Percentiles rank a stretch among this genome's conserved stretches.
Evolutionary conservation across 371 early-diverging fungal species (phyloP).

Genomic region (Lichtheimia ornata): DNA sequence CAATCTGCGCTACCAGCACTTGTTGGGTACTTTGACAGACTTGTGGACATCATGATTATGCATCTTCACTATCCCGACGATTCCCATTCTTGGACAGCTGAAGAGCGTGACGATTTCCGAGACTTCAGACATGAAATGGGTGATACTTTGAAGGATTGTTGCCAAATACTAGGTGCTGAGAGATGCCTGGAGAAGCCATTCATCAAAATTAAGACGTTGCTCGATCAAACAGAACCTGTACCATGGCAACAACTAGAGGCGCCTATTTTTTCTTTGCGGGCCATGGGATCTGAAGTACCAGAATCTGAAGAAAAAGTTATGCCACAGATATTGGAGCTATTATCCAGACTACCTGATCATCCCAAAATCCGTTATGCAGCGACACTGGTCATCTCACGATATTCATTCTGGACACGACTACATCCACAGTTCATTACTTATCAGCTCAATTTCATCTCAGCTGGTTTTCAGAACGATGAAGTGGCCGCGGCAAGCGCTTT

Average conservation of each 20-base stretch:
- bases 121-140: conserved; percentile 96
- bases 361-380: conserved; percentile 94
- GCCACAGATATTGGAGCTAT: conserved; percentile 86
- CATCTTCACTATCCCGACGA: conserved; percentile 85
- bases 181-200: conserved; percentile 76
- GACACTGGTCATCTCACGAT: conserved; percentile 93
- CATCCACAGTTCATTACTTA: conserved; percentile 89
- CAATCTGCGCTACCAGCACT: conserved; percentile 52
- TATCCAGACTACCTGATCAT: conserved; percentile 84
- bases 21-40: conserved; percentile 61
- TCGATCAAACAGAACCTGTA: conserved; percentile 29
- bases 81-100: conserved; percentile 69
- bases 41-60: conserved; percentile 81
- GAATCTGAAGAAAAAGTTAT: conserved; percentile 71
- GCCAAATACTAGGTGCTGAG: conserved; percentile 75
- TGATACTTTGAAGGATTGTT: conserved; percentile 96
- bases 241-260: conserved; percentile 96
- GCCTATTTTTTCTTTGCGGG: conserved; percentile 87
- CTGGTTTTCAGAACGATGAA: conserved; percentile 86
- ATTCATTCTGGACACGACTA: conserved; percentile 87
- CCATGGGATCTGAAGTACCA: conserved; percentile 87
- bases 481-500: conserved; percentile 87
- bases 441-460: conserved; percentile 84
- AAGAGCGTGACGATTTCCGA: conserved; percentile 91
- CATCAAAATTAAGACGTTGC: conserved; percentile 32